Base-by-base conservation (phyloP, 805 yeast genomes). In the Candida montana region DNA sequence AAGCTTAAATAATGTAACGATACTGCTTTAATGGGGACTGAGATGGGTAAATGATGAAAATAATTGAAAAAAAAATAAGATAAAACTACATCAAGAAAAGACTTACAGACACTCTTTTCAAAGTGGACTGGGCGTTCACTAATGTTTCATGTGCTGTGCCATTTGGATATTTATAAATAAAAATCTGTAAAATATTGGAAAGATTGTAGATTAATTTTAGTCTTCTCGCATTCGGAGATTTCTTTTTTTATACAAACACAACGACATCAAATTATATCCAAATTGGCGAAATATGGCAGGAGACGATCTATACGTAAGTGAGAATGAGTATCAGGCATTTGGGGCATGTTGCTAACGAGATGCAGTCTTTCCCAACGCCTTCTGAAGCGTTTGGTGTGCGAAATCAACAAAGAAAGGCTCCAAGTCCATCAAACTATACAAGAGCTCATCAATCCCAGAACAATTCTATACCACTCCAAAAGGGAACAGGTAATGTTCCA, bases 1-100 rank as follows among this genome's bases (percentile, higher is more conserved):
- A 84, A 77, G 89, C 90, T 79, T 83, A 79, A 34, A 31, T 36
- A 36, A 34, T 35, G 40, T 86, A 44, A 31, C 29, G 17, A 18
- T 15, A 23, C 9, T 37, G 15, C 10, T 12, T 24, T 30, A 31
- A 34, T 27, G 35, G 33, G 15, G 29, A 29, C 34, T 20, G 23
- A n/a, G 17, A 29, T 33, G 16, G 39, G 27, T 30, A 41, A 31
- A 34, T 40, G 33, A 40, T 35, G 40, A 33, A 41, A 33, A 29
- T 31, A 36, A 33, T n/a, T 26, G 27, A 38, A 35, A 29, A 24
- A 27, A 15, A 17, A 24, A 17, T n/a, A 15, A 29, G 31, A 15
- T n/a, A 20, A 32, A 3, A 31, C 17, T 10, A 30, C 37, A 40
- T 11, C 29, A 33, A 35, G 36, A 37, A 41, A 41, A 33, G 40